phyloP scores from a whole-genome alignment of 2,329 filamentous ascomycete species.

The Colletotrichum higginsianum region DNA sequence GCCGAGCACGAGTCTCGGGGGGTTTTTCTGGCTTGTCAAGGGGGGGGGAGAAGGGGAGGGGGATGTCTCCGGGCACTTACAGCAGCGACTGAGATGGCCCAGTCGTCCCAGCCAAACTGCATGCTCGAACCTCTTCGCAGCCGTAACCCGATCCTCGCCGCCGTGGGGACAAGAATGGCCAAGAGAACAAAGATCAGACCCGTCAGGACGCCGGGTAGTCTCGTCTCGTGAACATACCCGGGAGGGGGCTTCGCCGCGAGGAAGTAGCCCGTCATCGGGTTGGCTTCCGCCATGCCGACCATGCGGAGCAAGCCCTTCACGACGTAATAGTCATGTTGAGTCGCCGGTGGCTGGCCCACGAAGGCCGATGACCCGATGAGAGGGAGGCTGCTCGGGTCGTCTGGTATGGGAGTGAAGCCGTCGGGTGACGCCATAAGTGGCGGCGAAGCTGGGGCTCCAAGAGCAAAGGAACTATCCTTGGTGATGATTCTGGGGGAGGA shows the following conservation, averaged over 20 bases:
- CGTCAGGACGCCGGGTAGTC: conserved; percentile 46
- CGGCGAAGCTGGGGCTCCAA: neutral
- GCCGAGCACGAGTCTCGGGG: no score
- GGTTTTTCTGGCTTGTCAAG: no score
- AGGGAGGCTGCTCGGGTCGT: conserved; percentile 28
- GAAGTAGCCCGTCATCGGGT: conserved; percentile 44
- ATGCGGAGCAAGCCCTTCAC: conserved; percentile 31
- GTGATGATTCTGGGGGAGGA: neutral
- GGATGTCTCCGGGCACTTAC: conserved; percentile 42
- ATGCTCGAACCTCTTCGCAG: conserved; percentile 48
- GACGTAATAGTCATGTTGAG: conserved; percentile 35
- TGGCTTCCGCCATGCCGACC: conserved; percentile 40
- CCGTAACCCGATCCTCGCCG: conserved; percentile 45
- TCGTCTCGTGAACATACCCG: conserved; percentile 46
- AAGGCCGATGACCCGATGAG: conserved; percentile 29
- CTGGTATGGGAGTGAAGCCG: conserved; percentile 16
- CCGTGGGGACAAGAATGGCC: conserved; percentile 49
- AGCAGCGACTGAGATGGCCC: conserved; percentile 50
- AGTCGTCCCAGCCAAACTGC: conserved; percentile 53
- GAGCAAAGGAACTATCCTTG: neutral
- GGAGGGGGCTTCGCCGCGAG: conserved; percentile 42
- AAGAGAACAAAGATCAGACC: conserved; percentile 49
- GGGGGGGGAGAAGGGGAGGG: no score
- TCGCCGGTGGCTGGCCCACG: conserved; percentile 32
- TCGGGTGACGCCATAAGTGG: conserved; percentile 23